Evolutionary conservation across 495 filamentous ascomycete species (phyloP).

Genomic region (Podospora australis): DNA sequence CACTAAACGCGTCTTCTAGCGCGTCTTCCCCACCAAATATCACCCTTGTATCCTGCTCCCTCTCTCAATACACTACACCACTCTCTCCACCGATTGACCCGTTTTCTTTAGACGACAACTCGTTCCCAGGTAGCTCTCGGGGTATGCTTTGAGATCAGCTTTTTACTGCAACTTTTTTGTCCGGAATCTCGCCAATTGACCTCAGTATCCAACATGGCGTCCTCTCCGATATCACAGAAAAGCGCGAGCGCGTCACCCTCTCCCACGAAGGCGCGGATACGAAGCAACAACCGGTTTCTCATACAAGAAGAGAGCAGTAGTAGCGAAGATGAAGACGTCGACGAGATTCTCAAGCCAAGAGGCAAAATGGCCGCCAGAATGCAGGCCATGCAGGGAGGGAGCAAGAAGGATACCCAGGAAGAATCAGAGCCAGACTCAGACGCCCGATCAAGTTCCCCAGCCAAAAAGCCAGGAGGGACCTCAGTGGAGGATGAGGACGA

Average conservation of each 20-base stretch:
- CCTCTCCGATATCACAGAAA: slow-evolving; percentile 26
- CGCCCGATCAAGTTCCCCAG: slow-evolving; percentile 5
- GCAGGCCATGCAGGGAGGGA: slow-evolving; percentile 16
- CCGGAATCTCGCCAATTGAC: slow-evolving; percentile 5
- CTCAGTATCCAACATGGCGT: slow-evolving; percentile 41
- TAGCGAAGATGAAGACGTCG: slow-evolving; percentile 29
- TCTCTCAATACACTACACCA: slow-evolving; percentile 3
- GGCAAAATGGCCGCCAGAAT: slow-evolving; percentile 68
- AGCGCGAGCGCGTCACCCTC: slow-evolving; percentile 17
- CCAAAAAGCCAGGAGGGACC: slow-evolving; percentile 17
- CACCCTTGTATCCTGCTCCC: slow-evolving; percentile 1
- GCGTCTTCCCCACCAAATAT: slow-evolving; percentile 22
- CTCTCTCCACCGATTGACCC: slow-evolving; percentile 2
- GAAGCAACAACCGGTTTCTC: slow-evolving; percentile 1
- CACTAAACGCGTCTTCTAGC: slow-evolving; percentile 10
- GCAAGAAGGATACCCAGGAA: slow-evolving; percentile 9
- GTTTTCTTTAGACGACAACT: slow-evolving; percentile 5
- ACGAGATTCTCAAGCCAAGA: slow-evolving; percentile 50
- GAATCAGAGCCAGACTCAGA: slow-evolving; percentile 17
- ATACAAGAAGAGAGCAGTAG: slow-evolving; percentile 7
- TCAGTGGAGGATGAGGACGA: slow-evolving; percentile 21
- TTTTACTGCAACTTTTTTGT: slow-evolving; percentile 6
- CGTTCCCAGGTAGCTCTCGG: neutral
- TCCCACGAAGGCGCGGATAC: slow-evolving; percentile 8
- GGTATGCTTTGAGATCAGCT: neutral